Evolutionary conservation across 2,329 filamentous ascomycete genomes (phyloP), one percentile per base, ranked within the genome.

Genomic region (Fonsecaea monophora): DNA sequence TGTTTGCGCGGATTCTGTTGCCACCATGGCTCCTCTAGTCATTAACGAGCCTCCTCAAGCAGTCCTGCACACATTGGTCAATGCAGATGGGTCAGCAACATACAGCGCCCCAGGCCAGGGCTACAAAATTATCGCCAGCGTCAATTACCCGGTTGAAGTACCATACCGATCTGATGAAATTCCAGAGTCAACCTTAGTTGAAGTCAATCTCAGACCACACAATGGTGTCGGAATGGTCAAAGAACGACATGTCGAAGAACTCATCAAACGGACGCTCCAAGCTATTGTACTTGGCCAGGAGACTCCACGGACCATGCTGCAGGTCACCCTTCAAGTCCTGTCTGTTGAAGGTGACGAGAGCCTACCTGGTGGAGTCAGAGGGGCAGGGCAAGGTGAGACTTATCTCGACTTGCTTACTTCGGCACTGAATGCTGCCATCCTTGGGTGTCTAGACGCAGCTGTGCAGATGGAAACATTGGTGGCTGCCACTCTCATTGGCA

Each of bases 91-190:
- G 40, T 71, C 69, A 25, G 72, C 68, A 12, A 70, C 68, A 13
- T 73, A 73, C 66, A 71, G 58, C 34, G 68, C 67, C 18, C 69
- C 90, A 1, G 85, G 89, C 73, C 84, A 87, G 65, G 91, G 92
- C 57, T 96, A 93, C 79, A 90, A 89, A 53, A 86, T 98, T 70
- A 87, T 96, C 62, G 91, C 90, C 64, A 90, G 92, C 13, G 92
- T 96, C 72, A 98, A 97, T 79, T 95, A 94, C 0, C 95, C 95
- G 15, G 87, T 98, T 72, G 95, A 99, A 81, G 92, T 94, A 15
- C 88, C 78, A 13, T 78, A 89, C 73, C 87, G 94, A 74, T 88
- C 92, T 74, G 94, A 99, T 76, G 92, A 98, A 78, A 87, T 95
- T 72, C 91, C 95, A 7, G 94, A 96, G 78, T 93, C 97, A 81